Base-by-base conservation (phyloP, 139 green algal genomes). In the Mesotaenium endlicherianum region DNA sequence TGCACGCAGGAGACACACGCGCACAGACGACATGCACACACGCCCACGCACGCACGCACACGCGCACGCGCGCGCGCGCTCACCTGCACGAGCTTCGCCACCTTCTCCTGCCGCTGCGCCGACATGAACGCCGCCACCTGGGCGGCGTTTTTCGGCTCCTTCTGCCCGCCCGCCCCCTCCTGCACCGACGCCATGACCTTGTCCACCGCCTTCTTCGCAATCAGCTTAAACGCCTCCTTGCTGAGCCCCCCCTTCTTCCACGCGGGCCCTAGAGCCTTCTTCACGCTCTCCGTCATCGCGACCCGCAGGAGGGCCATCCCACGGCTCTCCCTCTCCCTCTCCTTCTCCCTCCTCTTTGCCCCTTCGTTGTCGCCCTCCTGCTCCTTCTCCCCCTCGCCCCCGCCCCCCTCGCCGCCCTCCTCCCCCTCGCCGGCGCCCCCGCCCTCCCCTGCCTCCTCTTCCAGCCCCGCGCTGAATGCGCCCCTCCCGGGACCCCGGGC, bases 201-300 rank as follows among this genome's bases (percentile, higher is more conserved):
- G n/a, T 84, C 77, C 49, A 84, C 77, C 6, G 77, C 77, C 68
- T 83, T 83, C 38, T 78, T 84, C 6, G 77, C 77, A 64, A 84
- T 81, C 45, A 39, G 20, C 49, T 84, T 84, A 36, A 82, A 84
- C 14, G 11, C 70, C 77, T 84, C 77, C 26, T 59, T 70, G 40
- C 34, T 82, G 20, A 84, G 20, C 16, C 31, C 17, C 60, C 60
- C 38, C 39, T 60, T 60, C 64, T 84, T 84, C 77, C 77, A 84
- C 38, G 31, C 67, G 4, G 77, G 60, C 67, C 83, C 83, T 2
- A 84, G 67, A 1, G 1, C 64, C 59, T 84, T 60, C 40, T 84
- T 84, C 16, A 84, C 77, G 17, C n/a, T 14, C 26, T 84, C 77
- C 16, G 77, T 60, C 14, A 84, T 40, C 11, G 36, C 67, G 20